Conservation (phyloP, 495 filamentous ascomycete species). For the Lepraria neglecta region DNA sequence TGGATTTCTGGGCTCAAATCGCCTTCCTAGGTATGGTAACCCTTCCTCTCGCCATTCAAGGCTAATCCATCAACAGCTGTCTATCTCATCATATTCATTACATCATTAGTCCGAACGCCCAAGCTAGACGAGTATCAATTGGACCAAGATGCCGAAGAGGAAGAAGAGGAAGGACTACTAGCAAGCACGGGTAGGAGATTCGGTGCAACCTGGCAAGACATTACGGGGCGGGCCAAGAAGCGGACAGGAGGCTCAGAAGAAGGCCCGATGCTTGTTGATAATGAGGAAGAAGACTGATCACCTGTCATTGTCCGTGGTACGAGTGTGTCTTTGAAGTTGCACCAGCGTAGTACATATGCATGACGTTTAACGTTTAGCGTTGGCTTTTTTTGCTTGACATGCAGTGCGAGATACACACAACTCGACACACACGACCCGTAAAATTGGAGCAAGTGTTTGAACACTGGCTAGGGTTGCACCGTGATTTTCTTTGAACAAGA, state of each 20-base stretch:
- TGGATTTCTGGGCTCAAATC: constrained; percentile 94
- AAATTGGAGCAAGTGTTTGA: background rate
- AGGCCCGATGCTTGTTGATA: constrained; percentile 16
- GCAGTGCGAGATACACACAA: no score
- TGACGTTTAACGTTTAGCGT: background rate
- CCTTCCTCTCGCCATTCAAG: background rate
- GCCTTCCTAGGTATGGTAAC: constrained; percentile 62
- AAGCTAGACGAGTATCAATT: constrained; percentile 64
- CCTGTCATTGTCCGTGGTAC: background rate
- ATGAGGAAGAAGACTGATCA: constrained; percentile 17
- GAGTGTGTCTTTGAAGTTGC: background rate
- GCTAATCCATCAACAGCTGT: constrained; percentile 43
- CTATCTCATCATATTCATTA: constrained; percentile 70
- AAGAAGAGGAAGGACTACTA: constrained; percentile 88
- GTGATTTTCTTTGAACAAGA: no score
- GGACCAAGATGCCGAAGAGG: constrained; percentile 86
- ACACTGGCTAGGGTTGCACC: background rate
- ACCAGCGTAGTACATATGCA: background rate
- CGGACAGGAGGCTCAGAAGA: constrained; percentile 9
- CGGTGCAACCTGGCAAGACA: constrained; percentile 82
- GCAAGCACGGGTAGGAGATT: constrained; percentile 73
- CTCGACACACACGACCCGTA: no score
- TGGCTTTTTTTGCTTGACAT: background rate
- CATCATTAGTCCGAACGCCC: constrained; percentile 72
- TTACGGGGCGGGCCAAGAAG: constrained; percentile 51